Base-by-base conservation (phyloP, 768 basidiomycete species). In the Amanita pseudoporphyria region DNA sequence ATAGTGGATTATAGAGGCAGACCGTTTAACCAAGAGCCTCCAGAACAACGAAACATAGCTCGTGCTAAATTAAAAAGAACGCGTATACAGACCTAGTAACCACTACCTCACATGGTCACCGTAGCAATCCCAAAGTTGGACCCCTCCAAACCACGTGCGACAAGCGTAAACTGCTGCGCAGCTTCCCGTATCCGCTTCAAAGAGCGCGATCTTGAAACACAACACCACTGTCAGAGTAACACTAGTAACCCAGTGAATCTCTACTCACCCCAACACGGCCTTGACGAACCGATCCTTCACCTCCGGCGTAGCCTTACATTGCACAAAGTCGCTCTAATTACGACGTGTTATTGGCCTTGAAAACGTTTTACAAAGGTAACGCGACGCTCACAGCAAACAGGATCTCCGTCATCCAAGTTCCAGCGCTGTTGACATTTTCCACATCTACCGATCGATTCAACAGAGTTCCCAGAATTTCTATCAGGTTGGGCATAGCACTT, bases 111-210 rank as follows among this genome's bases (percentile, higher is more conserved):
- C 75, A 79, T 77, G 31, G 72, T 70, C 46, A 80, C 69, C 3
- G 82, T 80, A 2, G 88, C 80, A 62, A 86, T 90, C 6, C 91
- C 91, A 63, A 93, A 94, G 53, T 78, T 82, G 7, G 89, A 84
- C 6, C 85, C 87, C 56, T 89, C 88, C 50, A 93, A 64, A 2
- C 91, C 91, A 58, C 91, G 68, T 9, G 89, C 84, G 16, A 95
- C 76, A 0, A 95, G 71, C 1, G 84, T 84, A 63, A 95, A 93
- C 54, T 94, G 87, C 55, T 91, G 82, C 9, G 89, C 82, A 0
- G 91, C 90, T 33, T 92, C 90, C 54, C 85, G 71, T 31, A 82
- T 89, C 55, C 73, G 75, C 60, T 82, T 84, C 2, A 80, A 67
- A 14, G 85, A 85, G 36, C 87, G 75, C 31, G 87, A 81, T 22